Conservation (phyloP, 2,329 filamentous ascomycete species). For the Pestalotiopsis sp. region DNA sequence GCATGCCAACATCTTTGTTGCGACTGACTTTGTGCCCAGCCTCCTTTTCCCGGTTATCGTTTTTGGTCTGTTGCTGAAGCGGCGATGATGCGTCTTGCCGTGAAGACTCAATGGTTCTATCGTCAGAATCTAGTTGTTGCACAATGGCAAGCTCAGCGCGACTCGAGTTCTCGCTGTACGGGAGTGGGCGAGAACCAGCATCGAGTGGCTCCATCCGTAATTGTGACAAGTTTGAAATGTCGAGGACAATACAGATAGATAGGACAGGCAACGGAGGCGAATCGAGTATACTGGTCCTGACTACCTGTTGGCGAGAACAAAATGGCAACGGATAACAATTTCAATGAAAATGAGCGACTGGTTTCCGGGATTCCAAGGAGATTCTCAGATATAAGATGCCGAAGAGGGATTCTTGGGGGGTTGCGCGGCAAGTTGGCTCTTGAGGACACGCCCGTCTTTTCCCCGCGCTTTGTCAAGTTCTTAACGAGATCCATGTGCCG, state of each 20-base stretch:
- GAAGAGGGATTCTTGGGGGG: background rate
- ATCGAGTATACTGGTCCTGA: background rate
- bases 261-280: background rate
- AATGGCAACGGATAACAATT: background rate
- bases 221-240: background rate
- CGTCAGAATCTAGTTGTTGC: background rate
- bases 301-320: background rate
- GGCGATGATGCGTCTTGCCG: background rate
- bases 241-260: background rate
- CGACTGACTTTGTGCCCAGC: background rate
- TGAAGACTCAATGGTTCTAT: background rate
- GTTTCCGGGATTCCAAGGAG: background rate
- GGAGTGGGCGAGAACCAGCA: background rate
- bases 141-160: conserved; percentile 7
- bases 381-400: background rate
- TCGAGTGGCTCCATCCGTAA: conserved; percentile 10
- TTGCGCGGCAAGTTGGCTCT: background rate
- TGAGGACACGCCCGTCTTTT: background rate
- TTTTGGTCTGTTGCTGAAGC: background rate
- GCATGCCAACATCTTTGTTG: conserved; percentile 17
- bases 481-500: background rate
- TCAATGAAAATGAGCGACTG: background rate
- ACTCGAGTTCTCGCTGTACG: background rate
- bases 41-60: background rate
- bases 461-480: background rate